Conservation (phyloP, 1,284 basidiomycete genomes). For the Rugosomyces carneus region DNA sequence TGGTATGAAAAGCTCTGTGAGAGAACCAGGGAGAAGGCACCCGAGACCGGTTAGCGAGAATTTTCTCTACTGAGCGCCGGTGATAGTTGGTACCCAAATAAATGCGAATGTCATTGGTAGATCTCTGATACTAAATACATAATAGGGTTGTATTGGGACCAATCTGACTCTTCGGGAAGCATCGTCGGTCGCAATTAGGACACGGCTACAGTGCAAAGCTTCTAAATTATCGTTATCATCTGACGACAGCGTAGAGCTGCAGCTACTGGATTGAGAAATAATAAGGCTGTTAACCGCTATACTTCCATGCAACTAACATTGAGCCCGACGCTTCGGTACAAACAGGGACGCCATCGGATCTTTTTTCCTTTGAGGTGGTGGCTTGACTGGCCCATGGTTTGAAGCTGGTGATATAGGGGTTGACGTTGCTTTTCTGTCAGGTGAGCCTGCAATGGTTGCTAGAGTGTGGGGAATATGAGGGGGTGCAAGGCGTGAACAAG, state of each 20-base stretch:
- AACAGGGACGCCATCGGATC: conserved; percentile 63
- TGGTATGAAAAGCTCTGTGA: not conserved
- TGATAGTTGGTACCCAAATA: conserved; percentile 1
- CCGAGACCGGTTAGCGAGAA: not conserved
- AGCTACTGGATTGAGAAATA: not conserved
- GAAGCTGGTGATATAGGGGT: conserved; percentile 15
- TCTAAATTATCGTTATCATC: too few species aligned
- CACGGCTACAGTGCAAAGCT: not conserved
- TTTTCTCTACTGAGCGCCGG: not conserved
- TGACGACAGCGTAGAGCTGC: not conserved
- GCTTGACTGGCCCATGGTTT: conserved; percentile 24
- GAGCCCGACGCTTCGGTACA: conserved; percentile 66
- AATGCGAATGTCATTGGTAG: conserved; percentile 1
- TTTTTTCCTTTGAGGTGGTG: conserved; percentile 42
- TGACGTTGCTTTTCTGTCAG: conserved; percentile 13
- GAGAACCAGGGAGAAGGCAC: not conserved
- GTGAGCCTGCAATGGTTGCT: conserved; percentile 1
- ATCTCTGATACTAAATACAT: conserved; percentile 7
- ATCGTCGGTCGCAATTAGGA: not conserved
- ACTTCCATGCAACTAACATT: conserved; percentile 36
- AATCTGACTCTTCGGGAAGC: not conserved
- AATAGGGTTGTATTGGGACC: not conserved
- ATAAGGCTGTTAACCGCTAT: not conserved
- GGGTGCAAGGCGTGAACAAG: conserved; percentile 9
- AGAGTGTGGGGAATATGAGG: conserved; percentile 3